Conservation (phyloP, 2,329 filamentous ascomycete species). For the Chaetothyriales sp. region DNA sequence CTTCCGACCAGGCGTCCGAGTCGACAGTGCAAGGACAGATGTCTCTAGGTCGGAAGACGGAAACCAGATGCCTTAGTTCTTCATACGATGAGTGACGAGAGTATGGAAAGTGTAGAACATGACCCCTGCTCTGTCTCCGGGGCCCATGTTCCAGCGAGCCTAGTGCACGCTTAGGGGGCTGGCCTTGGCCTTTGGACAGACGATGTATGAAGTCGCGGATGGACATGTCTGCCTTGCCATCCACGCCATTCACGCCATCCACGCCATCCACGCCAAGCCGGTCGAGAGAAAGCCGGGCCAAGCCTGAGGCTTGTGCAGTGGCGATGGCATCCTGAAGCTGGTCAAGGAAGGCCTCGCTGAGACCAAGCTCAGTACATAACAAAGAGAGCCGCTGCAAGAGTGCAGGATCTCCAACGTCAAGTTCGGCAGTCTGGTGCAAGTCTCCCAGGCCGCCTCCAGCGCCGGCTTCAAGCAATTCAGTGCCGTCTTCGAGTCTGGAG, state of each 20-base stretch:
- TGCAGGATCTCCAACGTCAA: slow-evolving; percentile 42
- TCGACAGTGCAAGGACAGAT: slow-evolving; percentile 72
- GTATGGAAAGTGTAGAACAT: slow-evolving; percentile 54
- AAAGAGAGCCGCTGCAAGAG: slow-evolving; percentile 41
- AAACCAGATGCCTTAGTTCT: slow-evolving; percentile 60
- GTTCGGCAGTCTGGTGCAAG: slow-evolving; percentile 51
- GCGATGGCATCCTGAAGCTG: neutral
- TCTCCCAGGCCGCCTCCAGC: slow-evolving; percentile 69
- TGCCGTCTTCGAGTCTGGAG: slow-evolving; percentile 45
- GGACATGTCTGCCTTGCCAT: slow-evolving; percentile 25
- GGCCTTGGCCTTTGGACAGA: slow-evolving; percentile 2
- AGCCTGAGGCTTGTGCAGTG: neutral
- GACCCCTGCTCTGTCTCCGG: neutral
- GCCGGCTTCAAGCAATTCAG: slow-evolving; percentile 57
- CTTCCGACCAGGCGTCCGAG: slow-evolving; percentile 46
- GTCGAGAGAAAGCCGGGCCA: slow-evolving; percentile 21
- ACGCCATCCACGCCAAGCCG: slow-evolving; percentile 26
- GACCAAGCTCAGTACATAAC: slow-evolving; percentile 32
- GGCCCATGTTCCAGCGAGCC: neutral
- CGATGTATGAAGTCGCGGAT: slow-evolving; percentile 22
- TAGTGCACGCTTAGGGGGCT: neutral
- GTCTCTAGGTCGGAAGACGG: slow-evolving; percentile 56
- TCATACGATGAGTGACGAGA: slow-evolving; percentile 78
- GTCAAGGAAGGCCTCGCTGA: neutral
- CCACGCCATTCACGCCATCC: slow-evolving; percentile 24